These are phyloP conservation scores for Populus nigra DNA, from an alignment of 345 rosid genomes.

Conservation along the genomic window DNA sequence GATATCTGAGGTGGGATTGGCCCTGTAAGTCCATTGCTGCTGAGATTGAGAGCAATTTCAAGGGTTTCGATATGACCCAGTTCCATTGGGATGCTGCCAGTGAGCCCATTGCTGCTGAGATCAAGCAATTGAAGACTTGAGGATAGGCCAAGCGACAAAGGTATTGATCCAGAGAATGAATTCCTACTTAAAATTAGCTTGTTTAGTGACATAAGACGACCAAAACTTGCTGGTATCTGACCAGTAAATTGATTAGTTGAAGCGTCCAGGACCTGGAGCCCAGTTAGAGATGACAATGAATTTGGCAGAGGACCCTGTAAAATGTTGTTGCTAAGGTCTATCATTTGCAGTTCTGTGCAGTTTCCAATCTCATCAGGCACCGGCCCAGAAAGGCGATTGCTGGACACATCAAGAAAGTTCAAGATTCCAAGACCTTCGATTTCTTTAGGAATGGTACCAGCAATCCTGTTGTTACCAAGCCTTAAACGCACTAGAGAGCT, in stretches of 20 bases:
- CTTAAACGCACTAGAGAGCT: slow-evolving; percentile 70
- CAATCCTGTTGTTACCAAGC: slow-evolving; percentile 67
- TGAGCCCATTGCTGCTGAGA: slow-evolving; percentile 74
- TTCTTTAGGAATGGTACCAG: slow-evolving; percentile 64
- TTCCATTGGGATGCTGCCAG: slow-evolving; percentile 65
- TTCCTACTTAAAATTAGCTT: slow-evolving; percentile 67
- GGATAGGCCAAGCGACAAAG: slow-evolving; percentile 64
- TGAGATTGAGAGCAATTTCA: slow-evolving; percentile 85
- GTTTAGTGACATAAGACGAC: slow-evolving; percentile 61
- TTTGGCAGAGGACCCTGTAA: slow-evolving; percentile 63
- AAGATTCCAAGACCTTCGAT: slow-evolving; percentile 61
- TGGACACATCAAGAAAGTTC: slow-evolving; percentile 71
- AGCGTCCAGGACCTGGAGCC: slow-evolving; percentile 73
- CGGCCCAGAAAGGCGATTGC: slow-evolving; percentile 62
- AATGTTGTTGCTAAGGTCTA: slow-evolving; percentile 74
- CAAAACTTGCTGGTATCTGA: slow-evolving; percentile 68
- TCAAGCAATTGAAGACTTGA: slow-evolving; percentile 88
- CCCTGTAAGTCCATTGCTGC: slow-evolving; percentile 73
- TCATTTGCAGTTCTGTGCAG: slow-evolving; percentile 71
- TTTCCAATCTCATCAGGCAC: slow-evolving; percentile 74
- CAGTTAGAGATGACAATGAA: slow-evolving; percentile 57
- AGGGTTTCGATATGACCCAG: slow-evolving; percentile 69
- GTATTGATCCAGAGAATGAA: slow-evolving; percentile 65
- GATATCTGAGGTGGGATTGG: slow-evolving; percentile 67
- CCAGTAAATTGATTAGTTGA: slow-evolving; percentile 58